phyloP scores from a whole-genome alignment of 192 early-diverging fungal species.

The Backusella luteola region DNA sequence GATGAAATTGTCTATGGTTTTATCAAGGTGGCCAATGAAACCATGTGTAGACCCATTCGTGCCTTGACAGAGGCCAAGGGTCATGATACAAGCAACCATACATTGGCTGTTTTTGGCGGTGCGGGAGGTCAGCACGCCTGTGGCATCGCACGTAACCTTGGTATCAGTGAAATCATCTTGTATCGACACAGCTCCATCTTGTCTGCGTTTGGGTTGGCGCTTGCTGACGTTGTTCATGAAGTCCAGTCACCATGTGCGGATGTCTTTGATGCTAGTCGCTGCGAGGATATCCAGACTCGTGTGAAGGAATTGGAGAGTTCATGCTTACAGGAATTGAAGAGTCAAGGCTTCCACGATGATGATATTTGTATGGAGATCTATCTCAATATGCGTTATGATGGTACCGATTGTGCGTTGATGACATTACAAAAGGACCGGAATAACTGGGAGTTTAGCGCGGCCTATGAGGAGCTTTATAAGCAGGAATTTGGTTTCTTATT shows the following conservation, averaged over 20 bases:
- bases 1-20: slow-evolving; percentile 95
- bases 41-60: slow-evolving; percentile 94
- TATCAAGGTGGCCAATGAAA: slow-evolving; percentile 93
- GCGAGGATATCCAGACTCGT: slow-evolving; percentile 46
- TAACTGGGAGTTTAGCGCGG: slow-evolving; percentile 61
- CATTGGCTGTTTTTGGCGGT: slow-evolving; percentile 91
- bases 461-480: slow-evolving; percentile 76
- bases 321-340: slow-evolving; percentile 51
- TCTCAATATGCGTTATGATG: slow-evolving; percentile 89
- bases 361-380: slow-evolving; percentile 65
- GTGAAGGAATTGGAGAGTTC: slow-evolving; percentile 42
- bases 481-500: slow-evolving; percentile 97
- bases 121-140: slow-evolving; percentile 97
- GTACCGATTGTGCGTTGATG: slow-evolving; percentile 93
- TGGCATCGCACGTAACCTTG: slow-evolving; percentile 84
- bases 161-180: slow-evolving; percentile 83
- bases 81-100: slow-evolving; percentile 80
- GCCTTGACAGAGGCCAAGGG: slow-evolving; percentile 92
- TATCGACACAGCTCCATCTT: slow-evolving; percentile 89
- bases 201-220: slow-evolving; percentile 87
- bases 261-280: slow-evolving; percentile 29
- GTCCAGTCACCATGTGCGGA: slow-evolving; percentile 78
- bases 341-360: slow-evolving; percentile 68
- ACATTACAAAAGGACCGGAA: slow-evolving; percentile 63
- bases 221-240: slow-evolving; percentile 94